Conservation (phyloP, 2,329 filamentous ascomycete genomes). For the Macrophomina tecta region DNA sequence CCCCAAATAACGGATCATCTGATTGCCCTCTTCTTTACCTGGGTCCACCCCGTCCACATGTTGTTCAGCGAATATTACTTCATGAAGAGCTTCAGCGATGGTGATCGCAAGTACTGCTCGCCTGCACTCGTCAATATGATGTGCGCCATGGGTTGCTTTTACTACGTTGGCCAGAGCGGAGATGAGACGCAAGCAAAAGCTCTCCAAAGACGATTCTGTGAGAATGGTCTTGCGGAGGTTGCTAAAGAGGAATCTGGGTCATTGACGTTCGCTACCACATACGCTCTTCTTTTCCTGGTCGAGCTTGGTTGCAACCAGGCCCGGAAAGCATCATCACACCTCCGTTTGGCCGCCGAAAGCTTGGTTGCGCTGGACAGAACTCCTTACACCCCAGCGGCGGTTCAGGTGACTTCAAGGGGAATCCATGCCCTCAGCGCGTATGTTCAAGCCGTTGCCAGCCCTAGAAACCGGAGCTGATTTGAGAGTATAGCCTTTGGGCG, state of each 20-base stretch:
- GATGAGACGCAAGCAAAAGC: conserved; percentile 29
- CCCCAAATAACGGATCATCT: conserved; percentile 35
- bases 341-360: conserved; percentile 33
- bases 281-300: conserved; percentile 39
- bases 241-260: conserved; percentile 30
- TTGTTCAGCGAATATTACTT: conserved; percentile 39
- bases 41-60: conserved; percentile 41
- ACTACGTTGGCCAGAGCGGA: conserved; percentile 30
- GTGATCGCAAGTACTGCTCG: conserved; percentile 34
- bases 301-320: conserved; percentile 35
- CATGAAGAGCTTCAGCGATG: conserved; percentile 32
- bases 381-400: conserved; percentile 27
- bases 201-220: conserved; percentile 33
- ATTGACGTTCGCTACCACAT: conserved; percentile 33
- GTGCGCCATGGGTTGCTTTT: conserved; percentile 39
- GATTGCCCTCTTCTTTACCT: conserved; percentile 39
- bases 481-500: conserved; percentile 29
- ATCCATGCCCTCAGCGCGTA: conserved; percentile 32
- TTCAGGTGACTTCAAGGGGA: conserved; percentile 32
- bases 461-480: neutral
- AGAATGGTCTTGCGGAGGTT: conserved; percentile 32
- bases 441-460: conserved; percentile 10
- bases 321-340: conserved; percentile 35
- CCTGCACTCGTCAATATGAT: conserved; percentile 38
- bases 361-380: conserved; percentile 21